A percentile compares a stretch with the other conserved stretches of the same genome.
phyloP scores from a whole-genome alignment of 768 basidiomycete genomes.

The Amanita exitialis region DNA sequence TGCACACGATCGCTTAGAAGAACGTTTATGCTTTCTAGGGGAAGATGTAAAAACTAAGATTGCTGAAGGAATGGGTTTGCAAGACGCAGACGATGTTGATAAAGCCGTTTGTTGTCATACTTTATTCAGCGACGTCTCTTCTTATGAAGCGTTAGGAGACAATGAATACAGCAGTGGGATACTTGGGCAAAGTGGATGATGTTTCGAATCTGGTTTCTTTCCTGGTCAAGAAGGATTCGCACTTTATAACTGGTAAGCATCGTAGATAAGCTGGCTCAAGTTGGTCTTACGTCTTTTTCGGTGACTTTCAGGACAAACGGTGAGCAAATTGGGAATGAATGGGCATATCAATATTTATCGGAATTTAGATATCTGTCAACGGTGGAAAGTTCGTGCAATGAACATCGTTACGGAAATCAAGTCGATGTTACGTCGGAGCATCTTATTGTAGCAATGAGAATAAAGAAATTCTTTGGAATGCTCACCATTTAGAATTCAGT shows the following conservation, averaged over 20 bases:
- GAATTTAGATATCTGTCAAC: slow-evolving; percentile 2
- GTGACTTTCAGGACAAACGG: slow-evolving; percentile 1
- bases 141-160: not conserved
- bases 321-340: not conserved
- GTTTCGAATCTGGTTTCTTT: slow-evolving; percentile 23
- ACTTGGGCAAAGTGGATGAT: slow-evolving; percentile 15
- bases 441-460: not conserved
- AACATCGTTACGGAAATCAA: not conserved
- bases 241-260: slow-evolving; percentile 19
- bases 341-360: not conserved
- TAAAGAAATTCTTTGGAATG: not conserved
- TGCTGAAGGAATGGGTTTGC: not conserved
- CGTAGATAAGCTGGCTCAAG: not conserved
- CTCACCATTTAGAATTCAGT: not conserved
- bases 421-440: not conserved
- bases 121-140: not conserved
- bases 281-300: too few relatives aligned
- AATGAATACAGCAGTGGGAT: not conserved
- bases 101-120: not conserved
- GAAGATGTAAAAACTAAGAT: not conserved
- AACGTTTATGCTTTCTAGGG: not conserved
- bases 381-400: slow-evolving; percentile 2
- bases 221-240: slow-evolving; percentile 20
- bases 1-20: not conserved
- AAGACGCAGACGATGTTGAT: not conserved